Evolutionary conservation across 805 yeast genomes (phyloP), one percentile per base, ranked within the genome.

Genomic region (Saturnispora bothae): DNA sequence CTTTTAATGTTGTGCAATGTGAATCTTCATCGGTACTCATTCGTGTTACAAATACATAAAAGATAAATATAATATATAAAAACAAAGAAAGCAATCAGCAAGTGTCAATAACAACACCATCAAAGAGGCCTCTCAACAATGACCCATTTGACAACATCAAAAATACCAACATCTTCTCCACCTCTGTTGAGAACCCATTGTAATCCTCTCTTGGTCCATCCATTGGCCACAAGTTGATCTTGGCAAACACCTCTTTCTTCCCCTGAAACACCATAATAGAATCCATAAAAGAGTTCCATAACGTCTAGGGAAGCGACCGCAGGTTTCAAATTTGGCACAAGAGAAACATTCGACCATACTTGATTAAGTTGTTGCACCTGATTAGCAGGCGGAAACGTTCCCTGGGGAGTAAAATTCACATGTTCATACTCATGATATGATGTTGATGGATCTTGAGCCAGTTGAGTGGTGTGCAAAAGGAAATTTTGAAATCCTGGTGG

Each of bases 91-190:
- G 21, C 2, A 2, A 1, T 20, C 14, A 23, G 13, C 27, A 33
- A 13, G 10, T 10, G n/a, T 19, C 14, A 10, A 31, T 9, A 18
- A 13, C 9, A 16, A 5, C 4, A 10, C 20, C 12, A n/a, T 17
- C 12, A n/a, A 31, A 10, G 20, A 6, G 54, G 47, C 49, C 60
- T 64, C 41, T 67, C 73, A 15, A 53, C 48, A 13, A 65, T 55
- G 14, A 59, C 56, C 73, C 73, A 68, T 36, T 59, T 64, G 36
- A 53, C 60, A 23, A 66, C 57, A 47, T 64, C 66, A 45, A 68
- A 68, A 12, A 66, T 52, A 43, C 60, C 65, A 49, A 56, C 65
- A 42, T 66, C 70, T 22, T 48, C 50, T 33, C 64, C 69, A 29
- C 65, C 59, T 33, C 56, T 65, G 31, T 67, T 59, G 37, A 62